A percentile compares a stretch with the other conserved stretches of the same genome.
Evolutionary conservation across 495 filamentous ascomycete genomes (phyloP).

Genomic region (Daldinia bambusicola): DNA sequence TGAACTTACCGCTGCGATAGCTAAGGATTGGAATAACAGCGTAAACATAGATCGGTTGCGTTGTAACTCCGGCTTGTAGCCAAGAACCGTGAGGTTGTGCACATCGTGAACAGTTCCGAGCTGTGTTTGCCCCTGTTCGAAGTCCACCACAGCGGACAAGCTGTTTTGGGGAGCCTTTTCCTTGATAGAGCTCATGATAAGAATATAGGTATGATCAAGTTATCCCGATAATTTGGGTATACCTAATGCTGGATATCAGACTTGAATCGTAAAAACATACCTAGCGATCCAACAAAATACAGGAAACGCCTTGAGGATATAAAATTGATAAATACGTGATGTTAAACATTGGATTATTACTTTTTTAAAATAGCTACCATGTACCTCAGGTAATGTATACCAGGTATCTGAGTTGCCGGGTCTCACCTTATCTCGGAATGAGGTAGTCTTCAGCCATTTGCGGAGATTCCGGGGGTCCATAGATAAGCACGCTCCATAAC

Average conservation of each 20-base stretch:
- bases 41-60: constrained; percentile 62
- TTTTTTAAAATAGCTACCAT: too few relatives aligned
- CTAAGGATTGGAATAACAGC: constrained; percentile 53
- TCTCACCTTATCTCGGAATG: constrained; percentile 8
- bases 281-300: too few relatives aligned
- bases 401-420: background rate
- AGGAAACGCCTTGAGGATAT: too few relatives aligned
- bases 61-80: constrained; percentile 69
- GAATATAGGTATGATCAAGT: background rate
- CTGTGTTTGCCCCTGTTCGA: constrained; percentile 38
- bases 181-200: constrained; percentile 33
- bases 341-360: constrained; percentile 3
- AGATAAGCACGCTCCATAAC: constrained; percentile 32
- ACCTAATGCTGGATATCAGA: background rate
- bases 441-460: constrained; percentile 14
- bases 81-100: constrained; percentile 63
- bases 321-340: constrained; percentile 2
- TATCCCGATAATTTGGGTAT: too few relatives aligned
- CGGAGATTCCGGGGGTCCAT: constrained; percentile 35
- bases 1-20: constrained; percentile 56
- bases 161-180: constrained; percentile 21
- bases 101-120: constrained; percentile 58
- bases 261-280: background rate
- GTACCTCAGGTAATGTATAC: too few relatives aligned
- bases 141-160: constrained; percentile 15